Evolutionary conservation across 202 grass and related monocot genomes (phyloP).

Genomic region (Carex sylvatica): DNA sequence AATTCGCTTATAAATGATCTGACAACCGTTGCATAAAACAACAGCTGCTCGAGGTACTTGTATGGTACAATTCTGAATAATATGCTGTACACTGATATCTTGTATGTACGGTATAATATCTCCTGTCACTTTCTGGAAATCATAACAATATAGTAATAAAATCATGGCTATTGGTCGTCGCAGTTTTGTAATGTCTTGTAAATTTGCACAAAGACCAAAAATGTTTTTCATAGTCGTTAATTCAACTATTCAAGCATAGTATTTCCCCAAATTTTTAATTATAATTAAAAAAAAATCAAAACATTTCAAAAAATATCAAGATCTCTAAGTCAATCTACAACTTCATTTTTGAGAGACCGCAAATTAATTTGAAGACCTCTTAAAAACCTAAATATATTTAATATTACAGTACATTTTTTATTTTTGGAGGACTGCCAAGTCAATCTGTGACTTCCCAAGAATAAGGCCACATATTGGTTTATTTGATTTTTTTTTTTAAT

Average conservation of each 20-base stretch:
- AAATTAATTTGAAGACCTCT: too few species aligned
- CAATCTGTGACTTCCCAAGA: too few species aligned
- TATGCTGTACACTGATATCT: not conserved
- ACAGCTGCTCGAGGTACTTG: not conserved
- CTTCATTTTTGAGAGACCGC: too few species aligned
- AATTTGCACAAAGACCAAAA: not conserved
- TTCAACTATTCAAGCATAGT: conserved; percentile 18
- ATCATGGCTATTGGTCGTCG: not conserved
- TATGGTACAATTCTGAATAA: not conserved
- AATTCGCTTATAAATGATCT: not conserved
- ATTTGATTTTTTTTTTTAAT: too few species aligned
- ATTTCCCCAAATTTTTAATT: too few species aligned
- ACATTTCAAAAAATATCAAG: too few species aligned
- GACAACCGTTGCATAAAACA: not conserved
- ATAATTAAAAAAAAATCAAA: too few species aligned
- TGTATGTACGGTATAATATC: not conserved
- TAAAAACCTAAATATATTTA: too few species aligned
- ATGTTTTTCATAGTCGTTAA: not conserved
- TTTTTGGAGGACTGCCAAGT: too few species aligned
- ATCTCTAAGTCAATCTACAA: too few species aligned
- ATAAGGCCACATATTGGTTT: too few species aligned
- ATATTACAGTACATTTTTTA: too few species aligned
- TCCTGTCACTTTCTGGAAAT: not conserved
- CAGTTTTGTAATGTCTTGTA: not conserved
- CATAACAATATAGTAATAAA: not conserved